These are phyloP conservation scores for Russula ochroleuca DNA, from an alignment of 768 basidiomycete genomes.

Conservation along the genomic window DNA sequence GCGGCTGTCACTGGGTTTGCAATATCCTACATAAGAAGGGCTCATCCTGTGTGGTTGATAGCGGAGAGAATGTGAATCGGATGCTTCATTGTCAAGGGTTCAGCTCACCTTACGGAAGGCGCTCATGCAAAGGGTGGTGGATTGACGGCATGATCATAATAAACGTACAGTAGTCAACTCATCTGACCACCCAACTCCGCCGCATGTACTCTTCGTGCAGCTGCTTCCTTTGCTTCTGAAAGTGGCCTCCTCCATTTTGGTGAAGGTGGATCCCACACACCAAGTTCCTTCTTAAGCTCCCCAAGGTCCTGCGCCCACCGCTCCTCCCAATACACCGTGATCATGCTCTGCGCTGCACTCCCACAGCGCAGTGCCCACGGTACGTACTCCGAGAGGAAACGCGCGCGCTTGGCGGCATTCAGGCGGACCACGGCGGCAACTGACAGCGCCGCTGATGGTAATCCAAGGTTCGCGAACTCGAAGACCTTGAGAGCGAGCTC, in stretches of 20 bases:
- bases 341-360: conserved; percentile 63
- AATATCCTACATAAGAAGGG: not conserved
- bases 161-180: conserved; percentile 19
- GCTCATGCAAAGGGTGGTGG: conserved; percentile 15
- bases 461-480: conserved; percentile 86
- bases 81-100: conserved; percentile 9
- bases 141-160: conserved; percentile 12
- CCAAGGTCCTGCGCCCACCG: conserved; percentile 81
- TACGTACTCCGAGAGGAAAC: conserved; percentile 72
- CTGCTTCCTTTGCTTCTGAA: conserved; percentile 54
- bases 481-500: conserved; percentile 94
- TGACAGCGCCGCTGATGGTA: conserved; percentile 83
- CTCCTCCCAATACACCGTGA: conserved; percentile 95
- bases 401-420: conserved; percentile 38
- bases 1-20: not conserved
- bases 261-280: conserved; percentile 78
- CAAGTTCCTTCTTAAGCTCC: conserved; percentile 80
- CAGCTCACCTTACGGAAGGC: conserved; percentile 11
- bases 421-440: conserved; percentile 78
- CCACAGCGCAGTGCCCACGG: conserved; percentile 92
- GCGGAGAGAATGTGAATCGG: conserved; percentile 8
- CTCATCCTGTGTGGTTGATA: not conserved
- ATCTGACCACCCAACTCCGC: conserved; percentile 7
- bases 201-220: conserved; percentile 28
- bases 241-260: conserved; percentile 65